Evolutionary conservation across 83 land plant species (phyloP).

Genomic region (Isoetes engelmannii): DNA sequence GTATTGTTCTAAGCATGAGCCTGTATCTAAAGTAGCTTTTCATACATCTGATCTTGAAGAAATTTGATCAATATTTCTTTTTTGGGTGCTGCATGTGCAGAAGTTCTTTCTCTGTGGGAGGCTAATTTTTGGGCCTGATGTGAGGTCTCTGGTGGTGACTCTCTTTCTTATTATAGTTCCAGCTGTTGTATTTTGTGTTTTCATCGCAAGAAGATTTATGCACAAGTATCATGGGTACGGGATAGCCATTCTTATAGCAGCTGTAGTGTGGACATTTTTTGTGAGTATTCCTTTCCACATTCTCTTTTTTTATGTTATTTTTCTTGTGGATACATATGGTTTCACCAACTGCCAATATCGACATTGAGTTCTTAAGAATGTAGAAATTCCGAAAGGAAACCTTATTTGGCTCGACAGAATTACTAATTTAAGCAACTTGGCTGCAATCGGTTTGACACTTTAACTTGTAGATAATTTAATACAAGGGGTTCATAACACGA

Average conservation of each 20-base stretch:
- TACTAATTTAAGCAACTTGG: neutral
- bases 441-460: no score
- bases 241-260: constrained; percentile 38
- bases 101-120: constrained; percentile 39
- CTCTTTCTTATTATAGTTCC: constrained; percentile 37
- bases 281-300: constrained; percentile 22
- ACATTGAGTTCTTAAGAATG: neutral
- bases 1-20: no score
- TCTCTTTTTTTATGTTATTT: no score
- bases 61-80: no score
- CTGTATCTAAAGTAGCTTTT: no score
- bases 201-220: constrained; percentile 33
- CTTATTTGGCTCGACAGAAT: neutral
- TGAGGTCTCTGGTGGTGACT: constrained; percentile 37
- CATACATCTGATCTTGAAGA: no score
- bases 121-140: constrained; percentile 51
- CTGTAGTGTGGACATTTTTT: constrained; percentile 36
- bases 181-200: constrained; percentile 36
- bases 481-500: no score
- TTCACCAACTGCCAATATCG: neutral
- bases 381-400: neutral
- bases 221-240: constrained; percentile 35
- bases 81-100: constrained; percentile 22
- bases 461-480: no score
- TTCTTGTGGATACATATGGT: no score